These are phyloP conservation scores for Starmerella ratchasimensis DNA, from an alignment of 805 yeast genomes.

Conservation along the genomic window DNA sequence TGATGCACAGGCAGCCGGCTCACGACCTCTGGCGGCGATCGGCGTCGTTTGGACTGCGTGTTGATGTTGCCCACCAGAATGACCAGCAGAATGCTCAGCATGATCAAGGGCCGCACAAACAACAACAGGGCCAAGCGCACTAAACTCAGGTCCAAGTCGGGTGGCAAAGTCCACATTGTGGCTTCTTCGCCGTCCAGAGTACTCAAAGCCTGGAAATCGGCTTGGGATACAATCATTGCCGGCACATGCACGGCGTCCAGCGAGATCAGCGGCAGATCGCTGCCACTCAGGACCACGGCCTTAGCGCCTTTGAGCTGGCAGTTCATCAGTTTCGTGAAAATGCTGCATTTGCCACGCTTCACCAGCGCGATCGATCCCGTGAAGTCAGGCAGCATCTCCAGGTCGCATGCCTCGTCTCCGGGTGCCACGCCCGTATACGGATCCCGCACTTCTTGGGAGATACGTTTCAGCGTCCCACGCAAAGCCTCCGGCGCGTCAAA, in stretches of 20 bases:
- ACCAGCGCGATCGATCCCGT: conserved; percentile 27
- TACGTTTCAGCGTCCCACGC: not conserved
- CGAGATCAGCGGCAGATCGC: conserved; percentile 27
- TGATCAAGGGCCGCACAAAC: conserved; percentile 30
- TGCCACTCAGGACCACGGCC: conserved; percentile 46
- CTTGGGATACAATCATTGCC: conserved; percentile 37
- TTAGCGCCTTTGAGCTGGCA: conserved; percentile 35
- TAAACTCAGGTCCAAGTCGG: conserved; percentile 19
- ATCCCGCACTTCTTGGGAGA: not conserved
- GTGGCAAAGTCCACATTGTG: conserved; percentile 12
- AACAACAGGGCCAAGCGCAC: conserved; percentile 28
- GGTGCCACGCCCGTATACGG: not conserved
- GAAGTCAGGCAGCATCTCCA: conserved; percentile 11
- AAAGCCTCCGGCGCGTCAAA: not conserved
- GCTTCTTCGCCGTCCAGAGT: conserved; percentile 9
- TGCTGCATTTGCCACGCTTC: conserved; percentile 41
- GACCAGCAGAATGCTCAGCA: conserved; percentile 27
- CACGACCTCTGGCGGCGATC: conserved; percentile 29
- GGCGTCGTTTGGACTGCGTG: conserved; percentile 24
- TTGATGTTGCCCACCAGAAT: conserved; percentile 27
- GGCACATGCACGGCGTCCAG: conserved; percentile 30
- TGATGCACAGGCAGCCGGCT: conserved; percentile 27
- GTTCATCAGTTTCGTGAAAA: conserved; percentile 38
- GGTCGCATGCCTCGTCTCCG: conserved; percentile 5
- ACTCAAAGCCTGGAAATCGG: conserved; percentile 28